Base-by-base conservation (phyloP, 805 yeast species). In the Priceomyces haplophilus region DNA sequence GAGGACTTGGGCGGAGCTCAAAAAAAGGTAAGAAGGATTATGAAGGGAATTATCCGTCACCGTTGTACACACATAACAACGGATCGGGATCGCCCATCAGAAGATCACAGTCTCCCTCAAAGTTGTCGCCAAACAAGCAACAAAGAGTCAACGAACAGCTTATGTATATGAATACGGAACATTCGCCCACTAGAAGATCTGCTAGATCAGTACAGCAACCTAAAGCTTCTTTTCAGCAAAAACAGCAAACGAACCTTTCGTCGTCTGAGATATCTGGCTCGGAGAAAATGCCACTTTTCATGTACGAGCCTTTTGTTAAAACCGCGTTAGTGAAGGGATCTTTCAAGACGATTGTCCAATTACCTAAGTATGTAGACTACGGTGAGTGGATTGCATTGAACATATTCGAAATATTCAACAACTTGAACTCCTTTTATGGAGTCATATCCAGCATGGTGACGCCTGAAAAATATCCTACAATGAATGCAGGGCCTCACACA, bases 321-420 rank as follows among this genome's bases (percentile, higher is more conserved):
- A 88, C 97, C 0, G 95, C 98, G 0, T 69, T 93, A 27, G 99
- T 95, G 15, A 93, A 91, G 59, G 99, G 99, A 13, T 86, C 96
- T 0, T 93, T 89, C 69, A 89, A 87, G 57, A 90, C 99, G 1
- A 93, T 93, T 50, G 97, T 93, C 1, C 96, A 88, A 58, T 71
- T 88, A 17, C 99, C 99, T 15, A 88, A 88, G 58, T 91, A 91
- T 58, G 97, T 95, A 10, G 98, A 93, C 56, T 75, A 80, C 46
- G 87, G 89, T 42, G 99, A 93, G 62, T 93, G 99, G 99, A 72
- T 93, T 13, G 97, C 98, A 1, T 76, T 93, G 43, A 93, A 89
- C 61, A 81, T 88, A 5, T 90, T 90, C 63, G 99, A 93, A 64
- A 79, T 88, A 51, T 88, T 83, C 67, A 85, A 85, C 38, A 88